Base-by-base conservation (phyloP, 1,284 basidiomycete genomes). In the Pyrrhoderma lamaoense region DNA sequence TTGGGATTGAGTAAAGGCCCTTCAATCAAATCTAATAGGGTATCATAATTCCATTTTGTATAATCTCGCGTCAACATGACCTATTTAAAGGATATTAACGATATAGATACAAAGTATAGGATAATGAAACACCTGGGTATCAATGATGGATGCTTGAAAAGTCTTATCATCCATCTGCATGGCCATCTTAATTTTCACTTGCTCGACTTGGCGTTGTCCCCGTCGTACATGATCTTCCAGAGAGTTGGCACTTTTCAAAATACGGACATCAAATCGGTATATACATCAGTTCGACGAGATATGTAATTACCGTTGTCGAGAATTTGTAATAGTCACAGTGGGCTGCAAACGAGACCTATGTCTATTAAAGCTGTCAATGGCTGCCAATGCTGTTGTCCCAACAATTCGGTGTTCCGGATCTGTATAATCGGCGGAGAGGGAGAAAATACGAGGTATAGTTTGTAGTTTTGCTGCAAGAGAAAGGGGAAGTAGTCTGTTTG, bases 81-180 rank as follows among this genome's bases (percentile, higher is more conserved):
- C 80, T 92, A 64, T 14, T 52, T 37, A 59, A 53, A 49, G 58
- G 52, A 53, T 51, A 49, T 11, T 47, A 42, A 53, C 31, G 22
- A 25, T 39, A 47, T 23, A 47, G 45, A 40, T 25, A 23, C 14
- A 27, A 5, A 27, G 16, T 14, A 43, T n/a, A 14, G 16, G 14
- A n/a, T n/a, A 48, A 43, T 19, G 16, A 63, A 64, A 56, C 53
- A 89, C 88, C 68, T 92, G 88, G 1, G 90, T 89, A 59, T 95
- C 90, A 34, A 93, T 73, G 48, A 97, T 71, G 51, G 77, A 80
- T 11, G 79, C 73, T 61, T 93, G 90, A 67, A 95, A 97, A 14
- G 83, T 79, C 65, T 78, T 88, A 65, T 96, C 93, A 61, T 97
- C 93, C 77, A 96, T 90, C 66, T 92, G 87, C 79, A 96, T 84